Percentiles rank a stretch among this genome's conserved stretches.
Conservation (phyloP, 805 yeast genomes). For the Isabelozyma pseudorhagii region DNA sequence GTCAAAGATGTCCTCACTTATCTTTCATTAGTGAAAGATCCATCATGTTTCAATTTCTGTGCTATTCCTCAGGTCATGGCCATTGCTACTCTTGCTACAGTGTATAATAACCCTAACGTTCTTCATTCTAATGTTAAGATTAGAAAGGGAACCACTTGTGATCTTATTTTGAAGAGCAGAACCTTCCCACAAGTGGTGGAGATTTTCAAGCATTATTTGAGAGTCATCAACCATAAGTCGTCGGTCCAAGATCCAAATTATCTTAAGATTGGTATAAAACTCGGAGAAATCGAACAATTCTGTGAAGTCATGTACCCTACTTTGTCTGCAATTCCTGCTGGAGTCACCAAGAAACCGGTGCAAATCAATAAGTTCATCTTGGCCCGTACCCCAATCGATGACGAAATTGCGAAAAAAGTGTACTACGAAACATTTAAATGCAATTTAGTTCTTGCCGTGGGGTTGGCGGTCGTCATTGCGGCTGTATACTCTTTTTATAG, state of each 20-base stretch:
- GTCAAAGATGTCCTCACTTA: slow-evolving; percentile 74
- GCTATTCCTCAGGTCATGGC: slow-evolving; percentile 99
- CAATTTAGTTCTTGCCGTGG: slow-evolving; percentile 3
- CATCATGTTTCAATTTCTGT: slow-evolving; percentile 84
- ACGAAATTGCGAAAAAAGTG: slow-evolving; percentile 17
- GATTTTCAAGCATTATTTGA: slow-evolving; percentile 73
- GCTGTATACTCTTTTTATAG: background rate
- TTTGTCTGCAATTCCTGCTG: slow-evolving; percentile 50
- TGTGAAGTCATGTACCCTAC: slow-evolving; percentile 73
- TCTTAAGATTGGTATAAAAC: slow-evolving; percentile 73
- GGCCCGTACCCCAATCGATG: slow-evolving; percentile 41
- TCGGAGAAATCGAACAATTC: slow-evolving; percentile 87
- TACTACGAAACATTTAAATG: slow-evolving; percentile 15
- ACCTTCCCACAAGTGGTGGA: slow-evolving; percentile 71
- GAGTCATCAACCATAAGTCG: slow-evolving; percentile 74
- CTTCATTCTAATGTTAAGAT: slow-evolving; percentile 76
- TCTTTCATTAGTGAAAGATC: slow-evolving; percentile 73
- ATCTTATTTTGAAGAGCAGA: slow-evolving; percentile 68
- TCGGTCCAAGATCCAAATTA: slow-evolving; percentile 84
- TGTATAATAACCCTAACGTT: slow-evolving; percentile 76
- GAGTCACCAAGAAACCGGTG: slow-evolving; percentile 36
- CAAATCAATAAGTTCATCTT: slow-evolving; percentile 35
- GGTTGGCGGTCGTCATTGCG: background rate
- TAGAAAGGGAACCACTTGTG: slow-evolving; percentile 83
- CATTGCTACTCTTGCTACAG: slow-evolving; percentile 84